Percentiles rank a stretch among this genome's conserved stretches.
Conservation (phyloP, 2,329 filamentous ascomycete genomes). For the Cordyceps tenuipes region DNA sequence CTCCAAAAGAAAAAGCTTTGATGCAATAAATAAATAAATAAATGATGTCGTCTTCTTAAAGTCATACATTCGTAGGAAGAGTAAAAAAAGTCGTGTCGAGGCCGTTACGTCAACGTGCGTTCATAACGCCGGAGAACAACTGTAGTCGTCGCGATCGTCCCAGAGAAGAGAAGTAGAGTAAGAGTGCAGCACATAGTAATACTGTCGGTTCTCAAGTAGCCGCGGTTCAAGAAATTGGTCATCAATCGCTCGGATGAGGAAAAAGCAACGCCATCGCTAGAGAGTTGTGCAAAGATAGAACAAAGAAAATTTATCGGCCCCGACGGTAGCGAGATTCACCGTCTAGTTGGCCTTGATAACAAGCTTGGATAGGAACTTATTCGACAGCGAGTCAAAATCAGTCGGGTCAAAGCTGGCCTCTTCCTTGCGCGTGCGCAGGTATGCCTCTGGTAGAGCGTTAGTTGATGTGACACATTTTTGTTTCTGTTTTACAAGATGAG, state of each 20-base stretch:
- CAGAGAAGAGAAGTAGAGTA: constrained; percentile 22
- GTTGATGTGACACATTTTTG: not conserved
- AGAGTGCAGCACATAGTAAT: constrained; percentile 23
- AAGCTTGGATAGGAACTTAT: constrained; percentile 94
- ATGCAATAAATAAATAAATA: constrained; percentile 9
- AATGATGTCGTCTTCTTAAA: constrained; percentile 26
- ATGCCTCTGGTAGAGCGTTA: constrained; percentile 55
- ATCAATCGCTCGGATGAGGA: constrained; percentile 5
- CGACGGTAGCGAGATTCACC: not conserved
- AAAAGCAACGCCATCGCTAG: constrained; percentile 13
- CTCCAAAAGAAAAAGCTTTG: constrained; percentile 19
- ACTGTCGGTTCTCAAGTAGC: constrained; percentile 11
- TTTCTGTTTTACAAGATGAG: not conserved
- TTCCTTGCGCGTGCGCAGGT: constrained; percentile 65
- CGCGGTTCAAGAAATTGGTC: constrained; percentile 8
- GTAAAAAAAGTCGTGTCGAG: constrained; percentile 26
- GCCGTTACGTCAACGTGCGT: constrained; percentile 26
- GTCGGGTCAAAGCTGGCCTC: constrained; percentile 78
- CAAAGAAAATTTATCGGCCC: constrained; percentile 13
- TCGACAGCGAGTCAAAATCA: constrained; percentile 91
- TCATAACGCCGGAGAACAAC: constrained; percentile 19
- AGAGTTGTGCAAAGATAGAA: constrained; percentile 21
- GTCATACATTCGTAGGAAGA: constrained; percentile 33
- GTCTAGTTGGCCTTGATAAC: constrained; percentile 85
- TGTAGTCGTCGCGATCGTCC: constrained; percentile 25